Evolutionary conservation across 345 rosid genomes (phyloP).

Genomic region (Pugionium dolabratum): DNA sequence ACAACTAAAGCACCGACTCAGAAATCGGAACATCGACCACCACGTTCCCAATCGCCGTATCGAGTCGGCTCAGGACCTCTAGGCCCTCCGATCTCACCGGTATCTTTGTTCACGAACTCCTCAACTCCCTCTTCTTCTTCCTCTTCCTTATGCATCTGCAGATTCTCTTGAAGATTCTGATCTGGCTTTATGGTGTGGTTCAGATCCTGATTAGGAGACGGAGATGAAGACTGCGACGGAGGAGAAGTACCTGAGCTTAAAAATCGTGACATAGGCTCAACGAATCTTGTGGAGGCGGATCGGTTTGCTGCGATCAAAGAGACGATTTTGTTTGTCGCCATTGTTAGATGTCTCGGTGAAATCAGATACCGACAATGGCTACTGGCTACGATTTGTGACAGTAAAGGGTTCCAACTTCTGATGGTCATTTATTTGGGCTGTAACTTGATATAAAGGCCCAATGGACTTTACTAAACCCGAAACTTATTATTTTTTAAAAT

Average conservation of each 20-base stretch:
- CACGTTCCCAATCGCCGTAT: slow-evolving; percentile 92
- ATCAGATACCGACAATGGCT: neutral
- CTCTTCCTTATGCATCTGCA: slow-evolving; percentile 20
- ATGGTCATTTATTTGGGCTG: neutral
- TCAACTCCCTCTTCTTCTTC: slow-evolving; percentile 46
- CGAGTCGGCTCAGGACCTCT: slow-evolving; percentile 94
- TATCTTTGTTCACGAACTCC: slow-evolving; percentile 54
- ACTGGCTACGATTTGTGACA: no score
- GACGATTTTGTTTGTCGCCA: slow-evolving; percentile 38
- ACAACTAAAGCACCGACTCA: slow-evolving; percentile 35
- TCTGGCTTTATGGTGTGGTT: slow-evolving; percentile 26
- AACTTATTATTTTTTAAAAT: no score
- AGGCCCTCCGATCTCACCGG: slow-evolving; percentile 90
- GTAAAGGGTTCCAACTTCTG: neutral
- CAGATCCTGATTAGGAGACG: slow-evolving; percentile 24
- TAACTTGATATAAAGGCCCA: neutral
- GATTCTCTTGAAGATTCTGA: slow-evolving; percentile 29
- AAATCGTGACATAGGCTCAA: slow-evolving; percentile 32
- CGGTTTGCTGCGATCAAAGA: slow-evolving; percentile 21
- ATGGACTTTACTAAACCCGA: neutral
- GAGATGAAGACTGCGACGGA: slow-evolving; percentile 7
- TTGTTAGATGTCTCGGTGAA: slow-evolving; percentile 6
- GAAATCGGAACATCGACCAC: slow-evolving; percentile 91
- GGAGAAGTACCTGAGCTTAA: slow-evolving; percentile 27
- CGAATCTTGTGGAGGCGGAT: slow-evolving; percentile 24